phyloP scores from a whole-genome alignment of 257 asterid genomes.

The Datura wrightii region DNA sequence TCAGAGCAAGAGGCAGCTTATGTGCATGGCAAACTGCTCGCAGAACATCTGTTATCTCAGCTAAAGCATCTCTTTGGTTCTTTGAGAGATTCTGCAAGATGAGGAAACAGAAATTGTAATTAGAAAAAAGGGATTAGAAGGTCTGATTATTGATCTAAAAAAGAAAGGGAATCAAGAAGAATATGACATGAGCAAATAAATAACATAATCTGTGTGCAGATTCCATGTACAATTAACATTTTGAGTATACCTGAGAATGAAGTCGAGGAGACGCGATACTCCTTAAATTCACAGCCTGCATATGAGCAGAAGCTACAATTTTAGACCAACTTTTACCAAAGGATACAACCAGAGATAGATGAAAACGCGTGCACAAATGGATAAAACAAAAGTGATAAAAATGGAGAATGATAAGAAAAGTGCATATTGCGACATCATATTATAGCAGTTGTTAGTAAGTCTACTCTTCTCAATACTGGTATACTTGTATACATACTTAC shows the following conservation, averaged over 20 bases:
- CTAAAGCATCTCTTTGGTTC: constrained; percentile 75
- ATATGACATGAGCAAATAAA: background rate
- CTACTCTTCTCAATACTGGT: background rate
- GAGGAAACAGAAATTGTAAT: constrained; percentile 27
- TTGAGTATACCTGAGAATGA: constrained; percentile 59
- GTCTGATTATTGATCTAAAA: background rate
- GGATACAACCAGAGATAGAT: background rate
- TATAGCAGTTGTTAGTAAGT: background rate
- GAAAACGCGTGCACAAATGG: background rate
- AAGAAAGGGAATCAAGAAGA: background rate
- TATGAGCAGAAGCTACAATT: constrained; percentile 31
- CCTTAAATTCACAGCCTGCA: constrained; percentile 85
- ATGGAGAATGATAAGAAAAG: background rate
- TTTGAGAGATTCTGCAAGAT: constrained; percentile 67
- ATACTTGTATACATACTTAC: background rate
- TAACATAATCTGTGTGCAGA: background rate
- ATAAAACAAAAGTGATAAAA: background rate
- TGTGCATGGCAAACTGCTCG: constrained; percentile 91
- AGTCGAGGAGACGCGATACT: constrained; percentile 64
- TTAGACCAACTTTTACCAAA: constrained; percentile 27
- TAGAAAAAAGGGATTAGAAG: constrained; percentile 12
- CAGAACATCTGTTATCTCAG: constrained; percentile 81
- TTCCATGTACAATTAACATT: background rate
- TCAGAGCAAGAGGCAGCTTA: constrained; percentile 81
- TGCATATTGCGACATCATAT: background rate